Base-by-base conservation (phyloP, 176 grass and related monocot genomes). In the Phoenix dactylifera region DNA sequence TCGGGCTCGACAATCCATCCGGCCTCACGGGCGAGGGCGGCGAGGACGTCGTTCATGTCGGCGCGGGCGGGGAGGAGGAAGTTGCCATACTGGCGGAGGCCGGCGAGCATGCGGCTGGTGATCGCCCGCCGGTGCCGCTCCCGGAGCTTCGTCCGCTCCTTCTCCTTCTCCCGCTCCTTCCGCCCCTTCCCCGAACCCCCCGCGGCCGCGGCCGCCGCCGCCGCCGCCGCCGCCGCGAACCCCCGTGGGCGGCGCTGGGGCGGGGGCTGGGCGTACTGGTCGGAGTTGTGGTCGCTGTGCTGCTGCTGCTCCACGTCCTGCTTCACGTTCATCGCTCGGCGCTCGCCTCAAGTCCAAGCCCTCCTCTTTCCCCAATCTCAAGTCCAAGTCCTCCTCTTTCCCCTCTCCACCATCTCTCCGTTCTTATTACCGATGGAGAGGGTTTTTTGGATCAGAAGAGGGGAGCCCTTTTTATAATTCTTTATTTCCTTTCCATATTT, bases 11-110 rank as follows among this genome's bases (percentile, higher is more conserved):
- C 86, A 6, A 79, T 74, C 91, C 91, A 96, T 0, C 91, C 91
- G 18, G 86, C 91, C 68, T 88, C 77, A 28, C 83, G 91, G 30
- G 91, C 91, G 48, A 96, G 86, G 53, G 86, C 86, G 29, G 91
- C 91, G 52, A 96, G 86, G 68, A 96, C 86, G 76, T 96, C 91
- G 84, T 96, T 96, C 83, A 96, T 96, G 74, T 96, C 91, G 19
- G 86, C 86, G 69, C 91, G 83, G 1, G 83, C 86, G 18, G 86
- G 91, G 57, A 96, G 87, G 20, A 72, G 83, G 62, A 96, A 90
- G 77, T 85, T 90, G 18, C 91, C 91, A 64, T 96, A 80, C 75
- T 90, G 91, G 12, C 91, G 80, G 24, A 96, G 86, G n/a, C 91
- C 91, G 18, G 91, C 64, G 16, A 96, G 91, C 83, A 96, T 96